phyloP scores from a whole-genome alignment of 768 basidiomycete species.

The Trametes cubensis region DNA sequence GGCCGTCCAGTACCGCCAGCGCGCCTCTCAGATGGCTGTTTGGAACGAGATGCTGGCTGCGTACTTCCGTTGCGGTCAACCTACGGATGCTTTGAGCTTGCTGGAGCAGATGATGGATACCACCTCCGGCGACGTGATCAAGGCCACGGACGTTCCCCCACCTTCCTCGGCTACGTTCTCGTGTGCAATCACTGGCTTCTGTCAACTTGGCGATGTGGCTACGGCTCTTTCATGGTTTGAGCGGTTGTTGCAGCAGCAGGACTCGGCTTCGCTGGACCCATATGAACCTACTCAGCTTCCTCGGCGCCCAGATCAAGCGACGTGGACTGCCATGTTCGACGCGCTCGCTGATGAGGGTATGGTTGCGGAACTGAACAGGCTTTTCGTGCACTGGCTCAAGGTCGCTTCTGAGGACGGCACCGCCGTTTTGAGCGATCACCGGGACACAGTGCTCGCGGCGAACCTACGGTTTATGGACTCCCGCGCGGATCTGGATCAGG shows the following conservation, averaged over 20 bases:
- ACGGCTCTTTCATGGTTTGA: conserved; percentile 76
- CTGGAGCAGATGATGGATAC: conserved; percentile 73
- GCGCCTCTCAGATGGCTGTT: conserved; percentile 43
- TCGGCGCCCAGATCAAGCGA: conserved; percentile 52
- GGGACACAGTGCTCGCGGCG: conserved; percentile 48
- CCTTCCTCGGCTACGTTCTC: conserved; percentile 67
- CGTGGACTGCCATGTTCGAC: conserved; percentile 65
- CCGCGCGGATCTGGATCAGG: conserved; percentile 14
- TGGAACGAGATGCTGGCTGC: conserved; percentile 81
- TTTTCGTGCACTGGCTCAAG: conserved; percentile 47
- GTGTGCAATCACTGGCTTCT: conserved; percentile 67
- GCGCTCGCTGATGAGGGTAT: conserved; percentile 52
- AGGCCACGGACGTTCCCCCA: conserved; percentile 49
- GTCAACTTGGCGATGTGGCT: conserved; percentile 56
- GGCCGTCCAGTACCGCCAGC: conserved; percentile 8
- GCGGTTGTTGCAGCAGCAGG: conserved; percentile 53
- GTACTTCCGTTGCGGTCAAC: conserved; percentile 65
- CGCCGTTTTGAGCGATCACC: conserved; percentile 11
- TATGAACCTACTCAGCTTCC: conserved; percentile 48
- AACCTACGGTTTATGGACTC: conserved; percentile 41
- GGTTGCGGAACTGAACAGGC: conserved; percentile 56
- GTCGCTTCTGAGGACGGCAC: conserved; percentile 39
- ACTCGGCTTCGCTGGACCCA: conserved; percentile 30
- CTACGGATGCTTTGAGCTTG: conserved; percentile 64
- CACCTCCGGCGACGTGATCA: conserved; percentile 35